Evolutionary conservation across 352 stramenopile species (phyloP).

Genomic region (Phytophthora sp.): DNA sequence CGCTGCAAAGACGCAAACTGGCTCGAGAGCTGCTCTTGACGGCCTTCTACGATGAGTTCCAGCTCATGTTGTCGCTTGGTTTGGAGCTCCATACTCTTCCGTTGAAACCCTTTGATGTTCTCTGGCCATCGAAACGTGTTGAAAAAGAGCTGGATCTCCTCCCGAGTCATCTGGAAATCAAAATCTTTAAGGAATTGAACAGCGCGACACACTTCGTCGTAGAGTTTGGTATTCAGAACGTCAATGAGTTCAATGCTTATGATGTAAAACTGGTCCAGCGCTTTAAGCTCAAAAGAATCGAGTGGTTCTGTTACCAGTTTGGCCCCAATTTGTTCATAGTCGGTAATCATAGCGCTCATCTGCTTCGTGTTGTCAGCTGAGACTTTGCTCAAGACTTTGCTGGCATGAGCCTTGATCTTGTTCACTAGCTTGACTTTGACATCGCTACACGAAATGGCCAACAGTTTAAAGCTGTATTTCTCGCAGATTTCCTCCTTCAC

Average conservation of each 20-base stretch:
- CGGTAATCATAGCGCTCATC: conserved; percentile 84
- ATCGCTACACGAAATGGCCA: conserved; percentile 88
- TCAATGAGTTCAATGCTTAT: conserved; percentile 77
- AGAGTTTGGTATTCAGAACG: conserved; percentile 76
- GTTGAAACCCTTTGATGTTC: conserved; percentile 91
- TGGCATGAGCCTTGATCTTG: conserved; percentile 73
- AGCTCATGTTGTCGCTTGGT: conserved; percentile 90
- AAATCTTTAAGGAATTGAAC: conserved; percentile 91
- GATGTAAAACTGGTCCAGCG: conserved; percentile 86
- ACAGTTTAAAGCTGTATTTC: conserved; percentile 90
- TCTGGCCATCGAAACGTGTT: conserved; percentile 92
- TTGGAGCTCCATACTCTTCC: conserved; percentile 92
- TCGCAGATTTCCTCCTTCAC: conserved; percentile 70
- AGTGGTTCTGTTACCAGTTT: conserved; percentile 87
- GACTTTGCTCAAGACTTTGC: conserved; percentile 80
- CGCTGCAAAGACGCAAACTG: conserved; percentile 82
- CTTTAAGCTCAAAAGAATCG: conserved; percentile 91
- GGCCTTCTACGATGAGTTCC: conserved; percentile 88
- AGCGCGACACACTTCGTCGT: conserved; percentile 74
- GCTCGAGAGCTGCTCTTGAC: conserved; percentile 85
- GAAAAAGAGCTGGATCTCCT: conserved; percentile 93
- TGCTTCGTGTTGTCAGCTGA: conserved; percentile 87
- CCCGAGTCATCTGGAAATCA: conserved; percentile 83
- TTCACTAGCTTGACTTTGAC: conserved; percentile 86
- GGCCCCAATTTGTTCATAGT: conserved; percentile 91